Conservation (phyloP, 805 yeast genomes). For the Kuraishia cidri region DNA sequence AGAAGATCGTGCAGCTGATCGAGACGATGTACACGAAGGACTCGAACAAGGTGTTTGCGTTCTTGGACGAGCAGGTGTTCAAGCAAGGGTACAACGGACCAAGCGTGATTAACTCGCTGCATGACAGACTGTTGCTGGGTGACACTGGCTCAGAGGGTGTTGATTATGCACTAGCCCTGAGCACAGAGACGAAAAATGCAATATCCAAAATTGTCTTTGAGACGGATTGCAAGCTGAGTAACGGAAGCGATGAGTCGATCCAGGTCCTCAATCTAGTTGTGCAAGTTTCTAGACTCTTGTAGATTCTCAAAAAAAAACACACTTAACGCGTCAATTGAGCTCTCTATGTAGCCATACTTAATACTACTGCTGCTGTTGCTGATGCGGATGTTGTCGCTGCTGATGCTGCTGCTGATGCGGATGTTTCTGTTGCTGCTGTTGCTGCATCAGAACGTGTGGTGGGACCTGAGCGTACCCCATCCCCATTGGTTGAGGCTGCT, state of each 20-base stretch:
- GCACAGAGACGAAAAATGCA: constrained; percentile 53
- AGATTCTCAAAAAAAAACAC: constrained; percentile 1
- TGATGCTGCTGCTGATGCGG: constrained; percentile 6
- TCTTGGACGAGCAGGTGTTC: constrained; percentile 16
- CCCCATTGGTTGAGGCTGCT: background rate
- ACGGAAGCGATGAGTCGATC: constrained; percentile 85
- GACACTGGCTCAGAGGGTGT: constrained; percentile 12
- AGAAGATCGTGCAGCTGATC: constrained; percentile 10
- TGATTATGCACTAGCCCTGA: constrained; percentile 37
- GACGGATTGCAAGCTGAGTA: constrained; percentile 64
- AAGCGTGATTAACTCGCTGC: constrained; percentile 18
- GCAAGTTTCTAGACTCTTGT: constrained; percentile 34
- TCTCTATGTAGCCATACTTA: too few relatives aligned
- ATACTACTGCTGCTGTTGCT: constrained; percentile 2
- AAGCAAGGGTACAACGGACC: constrained; percentile 22
- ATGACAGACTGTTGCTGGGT: constrained; percentile 19
- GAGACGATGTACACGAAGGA: constrained; percentile 10
- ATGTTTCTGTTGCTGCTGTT: constrained; percentile 1
- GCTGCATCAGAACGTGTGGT: background rate
- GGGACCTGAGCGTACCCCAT: constrained; percentile 1
- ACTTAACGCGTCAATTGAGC: too few relatives aligned
- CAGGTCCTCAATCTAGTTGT: constrained; percentile 62
- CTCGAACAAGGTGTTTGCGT: constrained; percentile 13
- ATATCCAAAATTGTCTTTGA: constrained; percentile 62
- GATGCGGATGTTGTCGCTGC: constrained; percentile 8